These are phyloP conservation scores for Capsicum baccatum DNA, from an alignment of 257 asterid species.

Conservation along the genomic window DNA sequence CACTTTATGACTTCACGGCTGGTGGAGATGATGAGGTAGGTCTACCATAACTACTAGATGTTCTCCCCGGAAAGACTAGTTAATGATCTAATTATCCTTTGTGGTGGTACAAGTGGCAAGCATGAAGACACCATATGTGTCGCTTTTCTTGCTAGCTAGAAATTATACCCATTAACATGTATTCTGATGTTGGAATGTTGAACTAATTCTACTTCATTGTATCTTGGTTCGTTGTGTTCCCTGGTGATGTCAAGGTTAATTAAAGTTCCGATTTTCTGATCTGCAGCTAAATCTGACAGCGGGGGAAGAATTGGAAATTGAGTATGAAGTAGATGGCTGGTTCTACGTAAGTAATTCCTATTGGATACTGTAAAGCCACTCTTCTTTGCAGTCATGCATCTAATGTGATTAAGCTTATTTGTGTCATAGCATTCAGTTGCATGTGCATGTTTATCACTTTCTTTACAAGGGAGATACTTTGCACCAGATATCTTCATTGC, in stretches of 20 bases:
- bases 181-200: conserved; percentile 7
- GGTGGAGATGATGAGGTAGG: conserved; percentile 99
- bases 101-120: conserved; percentile 13
- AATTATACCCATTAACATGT: conserved; percentile 9
- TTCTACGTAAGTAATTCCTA: conserved; percentile 72
- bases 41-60: conserved; percentile 20
- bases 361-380: not conserved
- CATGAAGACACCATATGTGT: conserved; percentile 10
- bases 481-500: not conserved
- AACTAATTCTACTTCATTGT: not conserved
- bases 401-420: conserved; percentile 13
- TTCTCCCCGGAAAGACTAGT: not conserved
- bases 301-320: conserved; percentile 93
- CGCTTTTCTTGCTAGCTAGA: conserved; percentile 1
- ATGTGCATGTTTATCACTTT: not conserved
- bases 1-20: conserved; percentile 97
- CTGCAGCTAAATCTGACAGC: conserved; percentile 89
- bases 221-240: conserved; percentile 16
- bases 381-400: conserved; percentile 25
- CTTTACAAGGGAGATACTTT: conserved; percentile 19
- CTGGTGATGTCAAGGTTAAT: conserved; percentile 22
- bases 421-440: not conserved
- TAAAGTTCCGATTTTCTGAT: conserved; percentile 37
- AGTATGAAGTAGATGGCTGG: conserved; percentile 99
- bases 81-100: conserved; percentile 27